Percentiles rank a stretch among this genome's conserved stretches.
These are phyloP conservation scores for Thermothelomyces thermophilus DNA, from an alignment of 2,329 filamentous ascomycete genomes.

Conservation along the genomic window DNA sequence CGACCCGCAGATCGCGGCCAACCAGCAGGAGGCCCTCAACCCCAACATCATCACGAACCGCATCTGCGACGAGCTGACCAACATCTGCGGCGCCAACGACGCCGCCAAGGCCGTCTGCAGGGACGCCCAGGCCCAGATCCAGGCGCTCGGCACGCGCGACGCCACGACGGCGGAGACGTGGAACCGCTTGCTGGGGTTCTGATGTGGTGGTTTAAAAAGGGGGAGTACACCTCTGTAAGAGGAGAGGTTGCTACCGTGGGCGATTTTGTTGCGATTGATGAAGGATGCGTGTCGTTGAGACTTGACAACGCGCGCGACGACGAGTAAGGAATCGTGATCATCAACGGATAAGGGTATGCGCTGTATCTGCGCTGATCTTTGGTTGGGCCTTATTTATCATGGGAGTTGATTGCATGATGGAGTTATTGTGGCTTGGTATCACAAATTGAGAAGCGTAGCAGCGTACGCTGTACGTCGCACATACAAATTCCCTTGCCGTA, in stretches of 20 bases:
- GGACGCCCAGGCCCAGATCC: slow-evolving; percentile 41
- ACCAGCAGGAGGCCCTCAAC: slow-evolving; percentile 62
- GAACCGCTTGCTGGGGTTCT: slow-evolving; percentile 37
- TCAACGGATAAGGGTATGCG: no score
- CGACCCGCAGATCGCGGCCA: slow-evolving; percentile 53
- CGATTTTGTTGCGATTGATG: neutral
- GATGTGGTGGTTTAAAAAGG: neutral
- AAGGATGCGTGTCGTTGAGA: no score
- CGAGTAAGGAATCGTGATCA: no score
- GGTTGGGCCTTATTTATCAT: no score
- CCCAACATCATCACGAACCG: slow-evolving; percentile 68
- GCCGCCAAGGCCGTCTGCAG: slow-evolving; percentile 50
- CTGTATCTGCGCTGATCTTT: no score
- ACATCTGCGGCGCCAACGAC: slow-evolving; percentile 57
- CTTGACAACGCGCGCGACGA: no score
- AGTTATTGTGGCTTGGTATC: no score
- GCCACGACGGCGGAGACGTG: slow-evolving; percentile 34
- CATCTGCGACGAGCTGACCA: slow-evolving; percentile 62
- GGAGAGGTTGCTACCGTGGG: neutral
- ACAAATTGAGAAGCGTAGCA: no score
- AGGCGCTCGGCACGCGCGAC: slow-evolving; percentile 31
- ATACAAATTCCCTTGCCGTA: no score
- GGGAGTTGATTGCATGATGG: no score
- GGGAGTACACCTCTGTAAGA: neutral
- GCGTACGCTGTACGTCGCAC: no score